Conservation (phyloP, 306 rosid species). For the Hippophae rhamnoides region DNA sequence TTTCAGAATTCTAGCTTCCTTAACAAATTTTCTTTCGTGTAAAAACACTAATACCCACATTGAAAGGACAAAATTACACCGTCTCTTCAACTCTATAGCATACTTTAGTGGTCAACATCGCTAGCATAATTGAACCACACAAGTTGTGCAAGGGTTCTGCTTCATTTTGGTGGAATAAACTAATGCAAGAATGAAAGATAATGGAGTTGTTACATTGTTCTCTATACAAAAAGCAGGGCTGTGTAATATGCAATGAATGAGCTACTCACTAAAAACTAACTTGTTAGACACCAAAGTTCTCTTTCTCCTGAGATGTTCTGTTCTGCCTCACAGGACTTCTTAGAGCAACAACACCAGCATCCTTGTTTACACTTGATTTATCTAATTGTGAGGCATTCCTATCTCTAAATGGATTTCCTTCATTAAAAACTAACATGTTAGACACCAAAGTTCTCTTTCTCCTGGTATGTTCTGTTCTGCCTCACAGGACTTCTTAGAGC, state of each 20-base stretch:
- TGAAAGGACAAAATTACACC: too few species aligned
- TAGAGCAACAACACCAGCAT: slow-evolving; percentile 21
- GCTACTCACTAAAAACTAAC: slow-evolving; percentile 1
- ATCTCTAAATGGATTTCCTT: slow-evolving; percentile 39
- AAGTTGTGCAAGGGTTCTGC: too few species aligned
- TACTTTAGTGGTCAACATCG: too few species aligned
- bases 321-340: slow-evolving; percentile 37
- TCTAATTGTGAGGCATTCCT: slow-evolving; percentile 49
- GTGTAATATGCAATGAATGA: slow-evolving; percentile 2
- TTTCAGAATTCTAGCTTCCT: too few species aligned
- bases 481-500: slow-evolving; percentile 34
- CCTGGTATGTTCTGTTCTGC: slow-evolving; percentile 39
- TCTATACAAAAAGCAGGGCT: too few species aligned
- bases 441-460: slow-evolving; percentile 72
- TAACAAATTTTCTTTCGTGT: too few species aligned
- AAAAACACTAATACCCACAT: too few species aligned
- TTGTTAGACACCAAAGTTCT: slow-evolving; percentile 50
- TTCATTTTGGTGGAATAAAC: too few species aligned
- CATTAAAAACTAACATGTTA: slow-evolving; percentile 9
- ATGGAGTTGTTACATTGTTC: too few species aligned
- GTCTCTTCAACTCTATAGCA: too few species aligned
- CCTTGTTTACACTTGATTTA: slow-evolving; percentile 39
- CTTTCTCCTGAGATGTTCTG: slow-evolving; percentile 58
- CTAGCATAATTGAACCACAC: too few species aligned
- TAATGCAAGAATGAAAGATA: too few species aligned